phyloP scores from a whole-genome alignment of 139 green algal species.

The Auxenochlorella protothecoides region DNA sequence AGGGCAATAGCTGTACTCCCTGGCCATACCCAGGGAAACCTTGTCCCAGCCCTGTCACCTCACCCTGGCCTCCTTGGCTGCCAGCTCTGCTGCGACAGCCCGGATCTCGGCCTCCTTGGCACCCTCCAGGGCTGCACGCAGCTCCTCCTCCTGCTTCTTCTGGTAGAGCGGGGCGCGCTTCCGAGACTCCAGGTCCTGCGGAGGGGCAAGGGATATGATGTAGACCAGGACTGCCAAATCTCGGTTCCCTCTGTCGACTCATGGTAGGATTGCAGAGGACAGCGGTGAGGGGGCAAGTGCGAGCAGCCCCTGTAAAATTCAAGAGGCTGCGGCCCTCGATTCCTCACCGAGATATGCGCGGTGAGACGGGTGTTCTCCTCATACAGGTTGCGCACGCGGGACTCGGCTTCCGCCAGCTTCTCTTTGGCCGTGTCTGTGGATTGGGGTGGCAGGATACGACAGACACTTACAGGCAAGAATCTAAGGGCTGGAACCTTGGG shows the following conservation, averaged over 20 bases:
- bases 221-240: no score
- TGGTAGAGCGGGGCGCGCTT: slow-evolving; percentile 81
- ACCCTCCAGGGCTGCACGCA: slow-evolving; percentile 59
- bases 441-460: no score
- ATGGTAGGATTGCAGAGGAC: not conserved
- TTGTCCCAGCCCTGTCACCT: not conserved
- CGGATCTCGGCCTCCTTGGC: slow-evolving; percentile 53
- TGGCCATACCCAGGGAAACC: no score
- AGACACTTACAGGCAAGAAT: no score
- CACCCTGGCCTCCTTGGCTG: slow-evolving; percentile 45
- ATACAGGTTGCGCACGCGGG: slow-evolving; percentile 37
- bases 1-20: no score
- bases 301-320: no score
- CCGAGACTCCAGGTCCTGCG: slow-evolving; percentile 64
- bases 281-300: not conserved
- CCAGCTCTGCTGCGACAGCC: slow-evolving; percentile 45
- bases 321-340: no score
- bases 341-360: slow-evolving; percentile 43
- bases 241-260: no score
- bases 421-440: not conserved
- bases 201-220: not conserved
- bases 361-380: slow-evolving; percentile 53
- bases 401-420: slow-evolving; percentile 26
- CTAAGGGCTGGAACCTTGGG: no score
- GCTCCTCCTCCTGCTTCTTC: slow-evolving; percentile 80